Base-by-base conservation (phyloP, 306 rosid genomes). In the Echinosophora koreensis region DNA sequence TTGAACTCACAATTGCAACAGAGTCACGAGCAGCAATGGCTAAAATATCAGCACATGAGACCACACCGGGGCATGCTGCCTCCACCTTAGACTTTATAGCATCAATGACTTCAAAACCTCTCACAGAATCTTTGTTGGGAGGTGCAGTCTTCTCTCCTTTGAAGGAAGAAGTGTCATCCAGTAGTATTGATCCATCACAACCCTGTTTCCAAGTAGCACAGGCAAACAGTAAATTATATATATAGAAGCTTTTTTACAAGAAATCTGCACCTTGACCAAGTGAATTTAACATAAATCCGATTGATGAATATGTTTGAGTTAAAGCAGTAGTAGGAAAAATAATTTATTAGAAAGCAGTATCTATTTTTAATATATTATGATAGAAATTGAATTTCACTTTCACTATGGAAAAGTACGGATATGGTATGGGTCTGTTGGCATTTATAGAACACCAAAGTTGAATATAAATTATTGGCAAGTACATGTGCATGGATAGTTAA, bases 11-110 rank as follows among this genome's bases (percentile, higher is more conserved):
- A 39, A 72, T 75, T 0, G 5, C 72, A 4, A 89, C 91, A 3
- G 98, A 89, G 38, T 94, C 98, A 0, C 97, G 97, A 74, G 98
- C 87, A 42, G 96, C 81, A 62, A 94, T 89, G 73, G 96, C 81
- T 18, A 89, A 2, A 52, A 94, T 83, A 84, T 94, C 98, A 76
- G 98, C 96, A 80, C 98, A 94, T 0, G 98, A 91, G 3, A 90
- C 98, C 3, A 90, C 87, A 47, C 91, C 83, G 0, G 96, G 96
- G 12, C 98, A 94, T 1, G n/a, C 14, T 18, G 80, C 67, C 60
- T 94, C 97, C n/a, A 90, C 89, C 54, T 72, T 42, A 4, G 89
- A 77, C 79, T 94, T 94, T 1, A 94, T 90, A 44, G 68, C 76
- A 75, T 91, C 90, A 46, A 94, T 76, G 0, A 90, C 92, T 3